Conservation (phyloP, 208 protist genomes). For the Leptomonas pyrrhocoris region DNA sequence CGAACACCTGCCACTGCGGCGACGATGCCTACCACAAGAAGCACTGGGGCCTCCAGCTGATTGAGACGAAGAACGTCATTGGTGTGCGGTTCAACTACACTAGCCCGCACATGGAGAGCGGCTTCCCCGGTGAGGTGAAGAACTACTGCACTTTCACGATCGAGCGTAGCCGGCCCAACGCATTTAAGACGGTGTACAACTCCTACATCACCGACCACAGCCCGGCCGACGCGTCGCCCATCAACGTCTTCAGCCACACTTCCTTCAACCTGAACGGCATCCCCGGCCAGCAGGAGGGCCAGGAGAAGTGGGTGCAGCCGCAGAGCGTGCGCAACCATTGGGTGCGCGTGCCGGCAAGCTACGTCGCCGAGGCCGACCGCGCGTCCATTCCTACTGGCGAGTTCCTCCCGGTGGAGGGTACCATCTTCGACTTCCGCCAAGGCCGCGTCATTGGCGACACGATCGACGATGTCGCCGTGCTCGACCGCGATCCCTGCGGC, state of each 20-base stretch:
- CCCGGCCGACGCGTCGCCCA: constrained; percentile 40
- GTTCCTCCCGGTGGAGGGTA: constrained; percentile 28
- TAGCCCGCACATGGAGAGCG: constrained; percentile 63
- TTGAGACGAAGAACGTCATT: constrained; percentile 32
- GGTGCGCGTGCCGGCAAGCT: constrained; percentile 43
- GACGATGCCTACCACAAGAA: constrained; percentile 65
- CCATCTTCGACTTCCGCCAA: constrained; percentile 48
- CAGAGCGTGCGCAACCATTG: constrained; percentile 45
- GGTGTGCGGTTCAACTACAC: constrained; percentile 30
- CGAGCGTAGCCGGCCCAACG: constrained; percentile 29
- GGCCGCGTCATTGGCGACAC: constrained; percentile 38
- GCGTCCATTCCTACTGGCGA: constrained; percentile 47
- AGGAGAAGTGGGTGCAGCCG: constrained; percentile 27
- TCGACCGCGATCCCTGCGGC: constrained; percentile 54
- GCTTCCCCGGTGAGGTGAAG: constrained; percentile 60
- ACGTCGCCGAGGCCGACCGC: constrained; percentile 41
- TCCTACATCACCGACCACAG: constrained; percentile 45
- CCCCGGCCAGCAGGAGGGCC: constrained; percentile 23
- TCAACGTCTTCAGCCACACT: constrained; percentile 61
- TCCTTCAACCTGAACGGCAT: constrained; percentile 77
- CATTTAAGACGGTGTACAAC: constrained; percentile 45
- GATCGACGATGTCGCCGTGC: constrained; percentile 34
- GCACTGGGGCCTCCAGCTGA: constrained; percentile 46
- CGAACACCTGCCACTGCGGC: constrained; percentile 61
- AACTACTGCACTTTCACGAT: constrained; percentile 55